A percentile compares a stretch with the other conserved stretches of the same genome.
These are phyloP conservation scores for Wickerhamomyces bovis DNA, from an alignment of 805 yeast species.

Conservation along the genomic window DNA sequence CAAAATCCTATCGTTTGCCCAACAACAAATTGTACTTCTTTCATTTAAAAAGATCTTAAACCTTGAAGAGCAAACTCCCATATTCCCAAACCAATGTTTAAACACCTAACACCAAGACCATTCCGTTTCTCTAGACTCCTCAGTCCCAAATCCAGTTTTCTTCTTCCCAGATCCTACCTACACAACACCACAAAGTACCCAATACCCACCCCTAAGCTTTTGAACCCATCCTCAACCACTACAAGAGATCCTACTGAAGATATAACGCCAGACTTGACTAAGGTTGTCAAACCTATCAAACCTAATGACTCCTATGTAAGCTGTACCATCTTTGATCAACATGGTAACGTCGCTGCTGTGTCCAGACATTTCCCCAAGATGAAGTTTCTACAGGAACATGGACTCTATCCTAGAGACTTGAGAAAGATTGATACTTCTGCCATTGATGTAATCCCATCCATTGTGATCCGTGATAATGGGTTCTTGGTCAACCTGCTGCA, in stretches of 20 bases:
- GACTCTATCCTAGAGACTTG: conserved; percentile 78
- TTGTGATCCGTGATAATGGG: conserved; percentile 71
- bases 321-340: conserved; percentile 75
- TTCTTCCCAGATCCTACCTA: background rate
- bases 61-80: background rate
- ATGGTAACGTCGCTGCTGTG: conserved; percentile 72
- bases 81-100: background rate
- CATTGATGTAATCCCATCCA: conserved; percentile 83
- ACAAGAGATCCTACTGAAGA: background rate
- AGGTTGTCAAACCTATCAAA: conserved; percentile 29
- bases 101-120: background rate
- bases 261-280: conserved; percentile 11
- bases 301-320: conserved; percentile 45
- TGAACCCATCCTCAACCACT: background rate
- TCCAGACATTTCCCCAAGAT: conserved; percentile 77
- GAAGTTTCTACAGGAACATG: conserved; percentile 65
- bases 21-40: background rate
- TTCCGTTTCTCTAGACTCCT: background rate
- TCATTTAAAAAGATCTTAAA: background rate
- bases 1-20: background rate
- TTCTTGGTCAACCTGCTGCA: conserved; percentile 79
- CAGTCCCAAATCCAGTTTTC: background rate
- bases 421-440: conserved; percentile 71
- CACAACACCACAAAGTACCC: background rate
- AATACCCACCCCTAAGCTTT: background rate